Conservation (phyloP, 2,329 filamentous ascomycete genomes). For the Metarhizium humberi region DNA sequence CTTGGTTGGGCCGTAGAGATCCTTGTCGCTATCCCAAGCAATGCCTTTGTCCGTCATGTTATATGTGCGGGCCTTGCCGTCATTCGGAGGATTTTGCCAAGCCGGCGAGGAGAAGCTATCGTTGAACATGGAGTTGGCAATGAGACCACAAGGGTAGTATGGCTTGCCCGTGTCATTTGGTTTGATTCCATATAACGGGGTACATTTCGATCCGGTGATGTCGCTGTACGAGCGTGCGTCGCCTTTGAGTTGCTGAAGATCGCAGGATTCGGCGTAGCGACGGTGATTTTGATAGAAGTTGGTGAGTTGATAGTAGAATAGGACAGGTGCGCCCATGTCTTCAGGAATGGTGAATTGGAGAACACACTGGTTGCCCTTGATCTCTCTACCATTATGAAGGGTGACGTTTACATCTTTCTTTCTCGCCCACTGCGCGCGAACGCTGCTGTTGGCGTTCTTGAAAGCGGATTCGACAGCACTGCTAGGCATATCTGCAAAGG, state of each 20-base stretch:
- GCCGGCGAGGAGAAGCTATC: conserved; percentile 69
- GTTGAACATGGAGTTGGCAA: conserved; percentile 96
- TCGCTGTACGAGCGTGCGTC: conserved; percentile 47
- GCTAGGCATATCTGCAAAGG: conserved; percentile 42
- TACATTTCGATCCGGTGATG: conserved; percentile 63
- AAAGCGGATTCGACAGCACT: conserved; percentile 60
- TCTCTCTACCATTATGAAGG: conserved; percentile 25
- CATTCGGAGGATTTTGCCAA: conserved; percentile 39
- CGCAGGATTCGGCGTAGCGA: conserved; percentile 86
- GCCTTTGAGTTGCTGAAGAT: conserved; percentile 72
- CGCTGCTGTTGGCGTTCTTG: conserved; percentile 40
- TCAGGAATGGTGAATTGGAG: conserved; percentile 74
- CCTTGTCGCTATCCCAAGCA: conserved; percentile 76
- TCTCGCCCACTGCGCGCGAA: conserved; percentile 33
- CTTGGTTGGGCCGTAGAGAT: conserved; percentile 63
- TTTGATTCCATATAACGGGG: conserved; percentile 53
- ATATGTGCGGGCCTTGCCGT: conserved; percentile 43
- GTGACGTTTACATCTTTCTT: conserved; percentile 29
- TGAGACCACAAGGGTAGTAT: conserved; percentile 91
- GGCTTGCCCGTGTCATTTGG: conserved; percentile 45
- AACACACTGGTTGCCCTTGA: conserved; percentile 50
- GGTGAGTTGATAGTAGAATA: conserved; percentile 90
- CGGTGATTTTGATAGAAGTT: conserved; percentile 99
- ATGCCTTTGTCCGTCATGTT: conserved; percentile 72
- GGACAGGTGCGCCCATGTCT: conserved; percentile 68